These are phyloP conservation scores for Cornus florida DNA, from an alignment of 148 eudicot genomes.

Conservation along the genomic window DNA sequence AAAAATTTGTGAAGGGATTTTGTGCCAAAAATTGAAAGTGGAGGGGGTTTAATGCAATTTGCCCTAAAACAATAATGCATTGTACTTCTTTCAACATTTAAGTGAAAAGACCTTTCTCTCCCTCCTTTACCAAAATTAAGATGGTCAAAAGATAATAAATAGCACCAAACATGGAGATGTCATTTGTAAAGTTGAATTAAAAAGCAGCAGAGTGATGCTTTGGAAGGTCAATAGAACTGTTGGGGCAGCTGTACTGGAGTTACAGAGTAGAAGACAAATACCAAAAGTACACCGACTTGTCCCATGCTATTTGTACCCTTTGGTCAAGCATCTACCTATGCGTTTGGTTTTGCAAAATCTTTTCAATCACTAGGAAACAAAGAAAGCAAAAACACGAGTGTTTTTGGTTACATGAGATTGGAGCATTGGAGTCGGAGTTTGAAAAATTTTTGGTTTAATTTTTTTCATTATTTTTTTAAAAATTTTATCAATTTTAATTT, in stretches of 20 bases:
- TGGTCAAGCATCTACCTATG: not conserved
- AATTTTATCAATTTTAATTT: too few species aligned
- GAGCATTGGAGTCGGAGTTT: too few species aligned
- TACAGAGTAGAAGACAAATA: not conserved
- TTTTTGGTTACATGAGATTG: too few species aligned
- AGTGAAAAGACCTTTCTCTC: too few species aligned
- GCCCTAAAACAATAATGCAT: not conserved
- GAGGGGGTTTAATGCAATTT: too few species aligned
- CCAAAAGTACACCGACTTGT: not conserved
- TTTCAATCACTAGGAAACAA: not conserved
- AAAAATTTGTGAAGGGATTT: too few species aligned
- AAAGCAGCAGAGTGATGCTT: not conserved
- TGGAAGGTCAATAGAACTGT: not conserved
- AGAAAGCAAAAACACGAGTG: not conserved
- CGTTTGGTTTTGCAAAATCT: too few species aligned
- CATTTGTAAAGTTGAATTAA: not conserved
- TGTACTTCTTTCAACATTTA: too few species aligned
- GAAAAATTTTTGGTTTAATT: too few species aligned
- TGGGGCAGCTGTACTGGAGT: too few species aligned
- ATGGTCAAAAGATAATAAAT: not conserved
- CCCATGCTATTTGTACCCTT: not conserved
- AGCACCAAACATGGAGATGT: not conserved
- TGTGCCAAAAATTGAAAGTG: too few species aligned
- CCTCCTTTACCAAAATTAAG: not conserved
- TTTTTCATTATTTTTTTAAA: too few species aligned